These are phyloP conservation scores for Arabis alpina DNA, from an alignment of 345 rosid species.

Conservation along the genomic window DNA sequence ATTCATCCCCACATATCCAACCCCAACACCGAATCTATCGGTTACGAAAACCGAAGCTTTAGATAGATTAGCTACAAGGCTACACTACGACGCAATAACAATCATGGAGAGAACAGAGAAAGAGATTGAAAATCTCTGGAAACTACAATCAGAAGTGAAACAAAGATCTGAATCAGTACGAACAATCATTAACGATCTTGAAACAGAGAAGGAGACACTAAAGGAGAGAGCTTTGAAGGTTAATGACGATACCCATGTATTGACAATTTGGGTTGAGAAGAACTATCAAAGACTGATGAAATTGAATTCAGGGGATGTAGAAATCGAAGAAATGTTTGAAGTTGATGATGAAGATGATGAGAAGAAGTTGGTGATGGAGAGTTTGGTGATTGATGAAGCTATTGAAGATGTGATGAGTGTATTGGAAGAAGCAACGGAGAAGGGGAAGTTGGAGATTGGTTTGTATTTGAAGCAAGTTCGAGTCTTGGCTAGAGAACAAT, in stretches of 20 bases:
- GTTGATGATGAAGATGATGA: neutral
- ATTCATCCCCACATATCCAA: constrained; percentile 14
- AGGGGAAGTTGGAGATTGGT: constrained; percentile 47
- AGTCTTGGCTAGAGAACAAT: constrained; percentile 73
- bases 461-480: constrained; percentile 64
- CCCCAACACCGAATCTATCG: constrained; percentile 25
- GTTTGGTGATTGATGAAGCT: constrained; percentile 52
- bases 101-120: constrained; percentile 36
- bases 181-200: constrained; percentile 43
- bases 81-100: constrained; percentile 55
- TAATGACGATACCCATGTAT: constrained; percentile 36
- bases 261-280: constrained; percentile 53
- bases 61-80: constrained; percentile 61
- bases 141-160: constrained; percentile 46
- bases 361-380: constrained; percentile 38
- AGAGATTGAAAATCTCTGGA: constrained; percentile 51
- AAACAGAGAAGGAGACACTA: constrained; percentile 47
- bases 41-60: constrained; percentile 65
- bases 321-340: constrained; percentile 43
- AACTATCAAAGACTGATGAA: constrained; percentile 33
- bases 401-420: constrained; percentile 61
- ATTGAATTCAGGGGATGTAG: neutral
- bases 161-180: constrained; percentile 24
- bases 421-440: constrained; percentile 57
- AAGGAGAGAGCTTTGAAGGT: constrained; percentile 37